phyloP scores from a whole-genome alignment of 2,329 filamentous ascomycete species.

The Fusarium tuaranense region DNA sequence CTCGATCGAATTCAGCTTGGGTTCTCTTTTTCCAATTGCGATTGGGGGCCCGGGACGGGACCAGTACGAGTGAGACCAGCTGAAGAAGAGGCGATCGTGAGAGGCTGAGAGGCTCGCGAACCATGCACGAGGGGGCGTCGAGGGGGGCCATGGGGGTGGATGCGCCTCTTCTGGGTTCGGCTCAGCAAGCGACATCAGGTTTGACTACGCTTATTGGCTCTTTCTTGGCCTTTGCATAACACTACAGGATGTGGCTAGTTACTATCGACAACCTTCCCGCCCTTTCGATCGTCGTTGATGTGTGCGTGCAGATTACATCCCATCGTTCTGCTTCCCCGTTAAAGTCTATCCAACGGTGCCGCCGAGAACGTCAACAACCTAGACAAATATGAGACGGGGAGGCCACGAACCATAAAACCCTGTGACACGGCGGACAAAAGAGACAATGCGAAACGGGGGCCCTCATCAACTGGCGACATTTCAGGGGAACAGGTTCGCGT shows the following conservation, averaged over 20 bases:
- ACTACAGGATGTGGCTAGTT: background rate
- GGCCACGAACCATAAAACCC: background rate
- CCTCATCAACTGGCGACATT: conserved; percentile 1
- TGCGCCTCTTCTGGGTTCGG: background rate
- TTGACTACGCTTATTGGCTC: background rate
- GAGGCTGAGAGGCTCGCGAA: conserved; percentile 13
- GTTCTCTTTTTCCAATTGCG: conserved; percentile 24
- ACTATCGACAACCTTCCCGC: conserved; percentile 6
- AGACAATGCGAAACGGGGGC: conserved; percentile 16
- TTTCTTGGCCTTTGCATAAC: background rate
- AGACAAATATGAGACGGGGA: conserved; percentile 9
- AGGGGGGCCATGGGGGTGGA: background rate
- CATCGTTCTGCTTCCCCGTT: background rate
- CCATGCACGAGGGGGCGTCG: background rate
- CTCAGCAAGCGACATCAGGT: background rate
- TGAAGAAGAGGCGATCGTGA: conserved; percentile 23
- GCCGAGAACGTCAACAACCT: background rate
- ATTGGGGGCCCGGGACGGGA: background rate
- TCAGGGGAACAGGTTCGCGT: conserved; percentile 25
- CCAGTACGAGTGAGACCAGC: conserved; percentile 30
- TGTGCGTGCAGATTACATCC: conserved; percentile 2
- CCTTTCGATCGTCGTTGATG: conserved; percentile 21
- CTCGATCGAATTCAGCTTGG: conserved; percentile 9
- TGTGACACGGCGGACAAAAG: conserved; percentile 11
- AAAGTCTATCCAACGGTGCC: background rate